Conservation (phyloP, 108 stramenopile species). For the Cyclotella choctawhatcheeana region DNA sequence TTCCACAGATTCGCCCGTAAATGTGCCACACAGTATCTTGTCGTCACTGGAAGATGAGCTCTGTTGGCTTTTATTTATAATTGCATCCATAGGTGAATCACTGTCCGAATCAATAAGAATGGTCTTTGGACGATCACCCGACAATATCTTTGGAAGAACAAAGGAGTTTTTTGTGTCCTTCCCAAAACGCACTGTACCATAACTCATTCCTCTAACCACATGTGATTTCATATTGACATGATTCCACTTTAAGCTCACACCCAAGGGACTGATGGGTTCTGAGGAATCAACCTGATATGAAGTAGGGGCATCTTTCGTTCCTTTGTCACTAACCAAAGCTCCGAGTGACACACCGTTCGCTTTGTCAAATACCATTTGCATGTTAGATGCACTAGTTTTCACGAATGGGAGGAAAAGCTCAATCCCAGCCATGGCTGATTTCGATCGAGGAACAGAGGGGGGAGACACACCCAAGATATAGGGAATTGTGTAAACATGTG, state of each 20-base stretch:
- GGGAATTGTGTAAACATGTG: slow-evolving; percentile 77
- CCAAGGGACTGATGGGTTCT: slow-evolving; percentile 55
- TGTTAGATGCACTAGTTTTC: slow-evolving; percentile 30
- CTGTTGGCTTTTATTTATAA: background rate
- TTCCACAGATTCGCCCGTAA: slow-evolving; percentile 33
- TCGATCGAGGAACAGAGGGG: slow-evolving; percentile 45
- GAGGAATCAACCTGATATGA: slow-evolving; percentile 39
- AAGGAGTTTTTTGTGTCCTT: slow-evolving; percentile 16
- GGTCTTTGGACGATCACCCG: slow-evolving; percentile 48
- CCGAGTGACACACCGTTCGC: slow-evolving; percentile 40
- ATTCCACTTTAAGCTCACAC: slow-evolving; percentile 75
- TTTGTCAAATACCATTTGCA: slow-evolving; percentile 54
- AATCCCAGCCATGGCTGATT: slow-evolving; percentile 61
- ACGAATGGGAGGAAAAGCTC: slow-evolving; percentile 55
- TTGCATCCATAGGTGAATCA: too few species aligned
- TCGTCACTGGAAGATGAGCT: background rate
- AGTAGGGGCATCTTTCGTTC: slow-evolving; percentile 16
- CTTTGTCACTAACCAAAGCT: slow-evolving; percentile 13
- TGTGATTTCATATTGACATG: slow-evolving; percentile 71
- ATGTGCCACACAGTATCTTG: slow-evolving; percentile 44
- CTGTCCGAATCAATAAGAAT: slow-evolving; percentile 43
- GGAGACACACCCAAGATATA: slow-evolving; percentile 79
- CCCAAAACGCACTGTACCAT: slow-evolving; percentile 65
- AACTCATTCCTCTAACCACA: slow-evolving; percentile 91
- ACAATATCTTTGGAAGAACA: slow-evolving; percentile 61